Evolutionary conservation across 768 basidiomycete genomes (phyloP), one percentile per base, ranked within the genome.

Genomic region (Podaxis pistillaris): DNA sequence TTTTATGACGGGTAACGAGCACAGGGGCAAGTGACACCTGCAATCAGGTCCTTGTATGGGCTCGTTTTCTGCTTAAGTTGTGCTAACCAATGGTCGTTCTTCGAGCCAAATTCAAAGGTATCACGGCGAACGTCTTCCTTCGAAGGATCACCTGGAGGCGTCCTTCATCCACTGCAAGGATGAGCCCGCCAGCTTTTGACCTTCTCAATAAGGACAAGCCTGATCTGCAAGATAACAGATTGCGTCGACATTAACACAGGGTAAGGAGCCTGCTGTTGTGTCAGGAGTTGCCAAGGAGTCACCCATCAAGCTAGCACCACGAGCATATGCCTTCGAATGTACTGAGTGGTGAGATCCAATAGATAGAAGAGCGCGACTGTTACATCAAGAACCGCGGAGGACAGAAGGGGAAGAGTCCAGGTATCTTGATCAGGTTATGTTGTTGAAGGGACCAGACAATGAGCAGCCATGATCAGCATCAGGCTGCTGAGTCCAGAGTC

Each of bases 341-440:
- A 46, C 30, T 33, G 30, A 30, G n/a, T 15, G 12, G 3, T 44
- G 19, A 19, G 40, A 33, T 17, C 11, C 46, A 28, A 12, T 26
- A 47, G 47, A 22, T 37, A 51, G 36, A 38, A 22, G 22, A 46
- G 15, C 54, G 54, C 37, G 28, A 57, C 11, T 4, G n/a, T 15
- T 40, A 40, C 37, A 26, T 12, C 24, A 51, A 17, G 44, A n/a
- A 19, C 17, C 17, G 44, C 44, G 55, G 63, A 60, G 60, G 38
- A 53, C 53, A 63, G 64, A 63, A 64, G 37, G 64, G 51, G 46
- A 40, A 30, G 19, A 24, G 22, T 22, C 33, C 22, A 56, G 46
- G 54, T 11, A 33, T 15, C 47, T 49, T 49, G 36, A 62, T 49
- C 53, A 24, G 19, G 37, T 38, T 49, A 12, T 55, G 4, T 33